Evolutionary conservation across 108 stramenopile genomes (phyloP).

Genomic region (Pseudonitzschia multiseries): DNA sequence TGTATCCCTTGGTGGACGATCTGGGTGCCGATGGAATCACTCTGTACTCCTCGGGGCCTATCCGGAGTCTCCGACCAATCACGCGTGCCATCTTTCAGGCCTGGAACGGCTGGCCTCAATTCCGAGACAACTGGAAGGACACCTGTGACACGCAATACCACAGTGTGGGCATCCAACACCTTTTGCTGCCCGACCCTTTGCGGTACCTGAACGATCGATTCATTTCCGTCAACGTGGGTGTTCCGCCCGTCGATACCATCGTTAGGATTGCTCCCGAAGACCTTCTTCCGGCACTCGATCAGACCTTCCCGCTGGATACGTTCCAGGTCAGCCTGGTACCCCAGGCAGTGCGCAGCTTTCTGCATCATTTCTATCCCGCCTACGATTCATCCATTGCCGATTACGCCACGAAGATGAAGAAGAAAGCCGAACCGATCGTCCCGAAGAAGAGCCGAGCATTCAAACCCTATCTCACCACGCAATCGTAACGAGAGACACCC

Average conservation of each 20-base stretch:
- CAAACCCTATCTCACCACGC: neutral
- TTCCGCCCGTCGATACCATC: constrained; percentile 61
- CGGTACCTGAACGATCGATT: constrained; percentile 78
- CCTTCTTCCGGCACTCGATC: constrained; percentile 59
- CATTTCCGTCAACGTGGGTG: constrained; percentile 65
- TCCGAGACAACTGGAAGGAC: constrained; percentile 57
- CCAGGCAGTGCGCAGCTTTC: constrained; percentile 77
- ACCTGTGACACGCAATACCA: constrained; percentile 51
- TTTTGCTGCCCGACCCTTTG: constrained; percentile 69
- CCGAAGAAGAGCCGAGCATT: neutral
- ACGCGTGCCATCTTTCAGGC: constrained; percentile 58
- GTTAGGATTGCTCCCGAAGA: constrained; percentile 57
- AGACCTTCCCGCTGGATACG: constrained; percentile 66
- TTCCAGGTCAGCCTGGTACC: constrained; percentile 79
- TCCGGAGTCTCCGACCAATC: constrained; percentile 74
- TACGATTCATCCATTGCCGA: constrained; percentile 59
- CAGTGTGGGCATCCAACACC: constrained; percentile 62
- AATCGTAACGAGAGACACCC: neutral
- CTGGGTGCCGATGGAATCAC: constrained; percentile 74
- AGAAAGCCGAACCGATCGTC: neutral
- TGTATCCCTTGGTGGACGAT: constrained; percentile 87
- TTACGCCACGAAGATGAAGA: constrained; percentile 28
- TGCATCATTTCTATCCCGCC: constrained; percentile 89
- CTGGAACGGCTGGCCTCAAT: constrained; percentile 84
- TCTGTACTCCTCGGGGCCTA: constrained; percentile 60